Conservation (phyloP, 2,329 filamentous ascomycete species). For the Ophiostoma quercus region DNA sequence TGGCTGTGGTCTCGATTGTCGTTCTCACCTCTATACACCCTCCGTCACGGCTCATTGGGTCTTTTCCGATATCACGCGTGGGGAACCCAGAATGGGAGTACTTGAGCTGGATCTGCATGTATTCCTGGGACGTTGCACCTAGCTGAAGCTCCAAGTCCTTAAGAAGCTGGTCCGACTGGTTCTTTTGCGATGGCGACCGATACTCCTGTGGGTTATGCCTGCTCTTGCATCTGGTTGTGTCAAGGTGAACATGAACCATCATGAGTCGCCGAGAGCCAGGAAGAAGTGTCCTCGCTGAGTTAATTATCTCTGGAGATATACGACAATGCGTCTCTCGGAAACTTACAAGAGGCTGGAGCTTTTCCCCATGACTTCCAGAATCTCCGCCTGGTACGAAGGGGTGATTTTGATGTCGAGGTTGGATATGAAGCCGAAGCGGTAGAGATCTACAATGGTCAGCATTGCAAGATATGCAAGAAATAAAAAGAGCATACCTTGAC, state of each 20-base stretch:
- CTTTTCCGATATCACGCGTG: constrained; percentile 21
- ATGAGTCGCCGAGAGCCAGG: constrained; percentile 44
- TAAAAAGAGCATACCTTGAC: constrained; percentile 16
- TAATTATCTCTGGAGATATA: neutral
- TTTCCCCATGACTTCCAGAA: constrained; percentile 46
- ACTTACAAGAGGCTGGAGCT: constrained; percentile 40
- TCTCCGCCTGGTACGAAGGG: constrained; percentile 38
- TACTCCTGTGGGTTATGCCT: constrained; percentile 28
- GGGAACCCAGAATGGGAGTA: constrained; percentile 56
- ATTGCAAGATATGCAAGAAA: neutral
- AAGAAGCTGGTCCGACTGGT: constrained; percentile 52
- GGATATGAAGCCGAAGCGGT: constrained; percentile 46
- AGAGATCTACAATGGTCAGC: constrained; percentile 22
- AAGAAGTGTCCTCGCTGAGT: constrained; percentile 28
- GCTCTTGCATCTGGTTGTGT: constrained; percentile 28
- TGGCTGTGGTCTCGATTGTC: constrained; percentile 48
- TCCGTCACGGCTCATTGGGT: constrained; percentile 17
- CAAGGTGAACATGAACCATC: constrained; percentile 44
- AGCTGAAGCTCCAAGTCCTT: constrained; percentile 55
- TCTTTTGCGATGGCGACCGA: constrained; percentile 26
- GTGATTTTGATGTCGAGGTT: constrained; percentile 45
- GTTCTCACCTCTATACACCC: constrained; percentile 43
- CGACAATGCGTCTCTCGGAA: neutral
- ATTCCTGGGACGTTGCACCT: constrained; percentile 44
- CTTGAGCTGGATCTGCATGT: constrained; percentile 47